A percentile compares a stretch with the other conserved stretches of the same genome.
These are phyloP conservation scores for Colletotrichum trifolii DNA, from an alignment of 2,329 filamentous ascomycete genomes.

Conservation along the genomic window DNA sequence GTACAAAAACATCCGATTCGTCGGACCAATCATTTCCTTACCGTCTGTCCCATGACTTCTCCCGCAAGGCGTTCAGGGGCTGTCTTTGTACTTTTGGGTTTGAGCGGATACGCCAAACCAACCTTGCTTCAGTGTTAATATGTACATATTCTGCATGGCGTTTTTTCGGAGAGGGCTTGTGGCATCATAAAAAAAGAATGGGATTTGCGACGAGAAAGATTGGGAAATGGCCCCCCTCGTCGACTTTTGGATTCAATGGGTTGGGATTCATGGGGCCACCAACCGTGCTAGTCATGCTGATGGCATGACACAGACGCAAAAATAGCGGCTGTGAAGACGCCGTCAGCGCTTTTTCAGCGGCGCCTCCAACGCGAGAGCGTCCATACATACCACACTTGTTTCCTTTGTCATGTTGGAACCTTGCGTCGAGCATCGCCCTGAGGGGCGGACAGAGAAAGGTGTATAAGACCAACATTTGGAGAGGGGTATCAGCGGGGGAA, in stretches of 20 bases:
- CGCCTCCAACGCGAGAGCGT: not conserved
- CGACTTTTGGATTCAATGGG: constrained; percentile 32
- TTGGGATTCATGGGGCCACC: constrained; percentile 32
- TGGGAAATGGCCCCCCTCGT: constrained; percentile 28
- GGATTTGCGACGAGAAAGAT: constrained; percentile 17
- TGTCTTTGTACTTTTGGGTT: not conserved
- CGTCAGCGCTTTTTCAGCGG: constrained; percentile 18
- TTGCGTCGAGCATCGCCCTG: not conserved
- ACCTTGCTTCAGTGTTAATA: constrained; percentile 32
- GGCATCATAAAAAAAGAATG: constrained; percentile 33
- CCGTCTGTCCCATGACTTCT: constrained; percentile 33
- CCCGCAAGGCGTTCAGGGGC: constrained; percentile 35
- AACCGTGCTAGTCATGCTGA: constrained; percentile 30
- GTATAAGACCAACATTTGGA: constrained; percentile 6
- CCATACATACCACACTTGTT: constrained; percentile 21
- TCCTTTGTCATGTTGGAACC: constrained; percentile 33
- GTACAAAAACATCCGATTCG: constrained; percentile 24
- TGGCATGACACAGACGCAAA: constrained; percentile 13
- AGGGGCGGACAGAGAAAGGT: constrained; percentile 6
- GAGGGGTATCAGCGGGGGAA: not conserved
- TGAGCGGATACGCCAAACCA: constrained; percentile 1
- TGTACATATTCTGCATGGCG: constrained; percentile 36
- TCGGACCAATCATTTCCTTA: constrained; percentile 27
- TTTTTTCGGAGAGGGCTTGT: constrained; percentile 26
- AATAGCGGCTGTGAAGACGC: constrained; percentile 15